phyloP scores from a whole-genome alignment of 768 basidiomycete species.

The Fistulinella prunicolor region DNA sequence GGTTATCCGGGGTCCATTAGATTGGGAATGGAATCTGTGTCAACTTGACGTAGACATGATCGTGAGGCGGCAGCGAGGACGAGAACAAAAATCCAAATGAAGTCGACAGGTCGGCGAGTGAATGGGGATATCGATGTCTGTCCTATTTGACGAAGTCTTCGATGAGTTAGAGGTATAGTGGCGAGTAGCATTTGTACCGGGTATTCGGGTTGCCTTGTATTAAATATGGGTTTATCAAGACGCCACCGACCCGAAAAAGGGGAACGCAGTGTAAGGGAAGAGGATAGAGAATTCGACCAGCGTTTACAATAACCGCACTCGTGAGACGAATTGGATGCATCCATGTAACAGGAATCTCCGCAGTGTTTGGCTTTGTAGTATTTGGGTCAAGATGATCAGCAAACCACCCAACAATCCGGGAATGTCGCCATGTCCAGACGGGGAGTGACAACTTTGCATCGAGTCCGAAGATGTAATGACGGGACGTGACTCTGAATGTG shows the following conservation, averaged over 20 bases:
- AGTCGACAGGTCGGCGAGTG: neutral
- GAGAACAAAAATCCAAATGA: neutral
- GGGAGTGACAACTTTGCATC: neutral
- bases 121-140: neutral
- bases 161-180: neutral
- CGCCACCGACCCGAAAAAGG: too few species aligned
- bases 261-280: too few species aligned
- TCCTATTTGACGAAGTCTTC: too few species aligned
- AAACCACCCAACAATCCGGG: too few species aligned
- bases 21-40: neutral
- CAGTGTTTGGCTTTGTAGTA: neutral
- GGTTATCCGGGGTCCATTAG: neutral
- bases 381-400: neutral
- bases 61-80: neutral
- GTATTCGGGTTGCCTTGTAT: too few species aligned
- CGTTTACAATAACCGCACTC: neutral
- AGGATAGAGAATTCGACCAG: too few species aligned
- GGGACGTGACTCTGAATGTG: too few species aligned
- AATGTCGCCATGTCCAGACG: constrained; percentile 1
- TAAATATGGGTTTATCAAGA: too few species aligned
- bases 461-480: neutral
- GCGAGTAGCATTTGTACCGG: too few species aligned
- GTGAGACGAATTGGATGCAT: neutral
- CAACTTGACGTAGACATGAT: neutral
- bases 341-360: neutral